Evolutionary conservation across 106 monocot species (phyloP), one percentile per base, ranked within the genome.

Genomic region (Apostasia ramifera): DNA sequence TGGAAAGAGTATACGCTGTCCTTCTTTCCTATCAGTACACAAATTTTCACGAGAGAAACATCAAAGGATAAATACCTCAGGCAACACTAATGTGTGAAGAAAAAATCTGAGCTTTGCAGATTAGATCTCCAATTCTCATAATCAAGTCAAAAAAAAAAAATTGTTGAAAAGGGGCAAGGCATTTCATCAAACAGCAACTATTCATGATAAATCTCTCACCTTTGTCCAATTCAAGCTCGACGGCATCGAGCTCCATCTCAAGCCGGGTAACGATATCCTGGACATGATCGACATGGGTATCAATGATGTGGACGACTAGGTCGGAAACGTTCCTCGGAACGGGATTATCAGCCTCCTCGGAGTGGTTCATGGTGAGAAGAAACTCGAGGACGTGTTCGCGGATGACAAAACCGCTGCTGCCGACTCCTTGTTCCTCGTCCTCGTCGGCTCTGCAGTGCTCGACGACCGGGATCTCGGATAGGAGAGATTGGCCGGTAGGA

Each of bases 201-300:
- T 51, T 7, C 40, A 59, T 1, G 2, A 41, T 40, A 10, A 41
- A 44, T 44, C 2, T 12, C 47, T 54, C 69, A 90, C 90, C 83
- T 86, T 76, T 80, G 71, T 90, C 90, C 75, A 90, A 66, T 55
- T 86, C 71, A 13, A 90, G 78, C 78, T 90, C 90, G 42, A 90
- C 71, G 0, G 69, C 55, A 76, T 90, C 83, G 73, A 90, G 71
- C 37, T 89, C 80, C 71, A 89, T 80, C 74, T 89, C 88, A 3
- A 89, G 74, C 55, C 66, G 63, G 37, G 82, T 85, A 0, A 85
- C 88, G 40, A 89, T 80, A 59, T 89, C 88, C 73, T 85, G 82
- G 47, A 89, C 66, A 2, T 90, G 90, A 71, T 90, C 90, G 0
- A 90, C 79, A 61, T 90, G 86, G 2, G 86, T 90, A 49, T 83